phyloP scores from a whole-genome alignment of 176 grass and related monocot genomes.

The Elymus sibiricus region DNA sequence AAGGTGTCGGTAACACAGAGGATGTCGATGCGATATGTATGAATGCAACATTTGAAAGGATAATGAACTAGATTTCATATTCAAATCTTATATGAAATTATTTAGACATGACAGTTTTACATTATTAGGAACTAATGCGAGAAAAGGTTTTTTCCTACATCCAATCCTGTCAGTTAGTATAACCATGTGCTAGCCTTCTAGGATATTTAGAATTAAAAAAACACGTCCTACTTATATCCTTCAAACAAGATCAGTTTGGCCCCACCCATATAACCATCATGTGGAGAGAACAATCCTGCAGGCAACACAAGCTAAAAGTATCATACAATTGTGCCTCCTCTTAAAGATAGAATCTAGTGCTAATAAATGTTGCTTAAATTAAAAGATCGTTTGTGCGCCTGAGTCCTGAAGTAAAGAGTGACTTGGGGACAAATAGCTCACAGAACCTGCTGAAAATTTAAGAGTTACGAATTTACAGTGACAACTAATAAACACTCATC shows the following conservation, averaged over 20 bases:
- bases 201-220: background rate
- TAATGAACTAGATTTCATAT: background rate
- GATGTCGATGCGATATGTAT: background rate
- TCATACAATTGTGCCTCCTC: background rate
- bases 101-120: background rate
- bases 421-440: background rate
- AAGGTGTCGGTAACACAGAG: background rate
- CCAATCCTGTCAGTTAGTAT: background rate
- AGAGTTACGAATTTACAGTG: background rate
- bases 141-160: background rate
- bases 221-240: background rate
- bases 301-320: background rate
- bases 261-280: background rate
- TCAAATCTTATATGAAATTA: background rate
- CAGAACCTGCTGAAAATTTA: background rate
- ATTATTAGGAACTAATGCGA: background rate
- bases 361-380: constrained; percentile 11
- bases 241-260: background rate
- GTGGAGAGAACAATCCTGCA: background rate
- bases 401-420: background rate
- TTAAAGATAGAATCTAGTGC: background rate
- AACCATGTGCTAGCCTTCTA: background rate
- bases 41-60: background rate
- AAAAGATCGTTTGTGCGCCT: background rate
- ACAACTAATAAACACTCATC: background rate